Evolutionary conservation across 2,329 filamentous ascomycete genomes (phyloP).

Genomic region (Diplodia seriata): DNA sequence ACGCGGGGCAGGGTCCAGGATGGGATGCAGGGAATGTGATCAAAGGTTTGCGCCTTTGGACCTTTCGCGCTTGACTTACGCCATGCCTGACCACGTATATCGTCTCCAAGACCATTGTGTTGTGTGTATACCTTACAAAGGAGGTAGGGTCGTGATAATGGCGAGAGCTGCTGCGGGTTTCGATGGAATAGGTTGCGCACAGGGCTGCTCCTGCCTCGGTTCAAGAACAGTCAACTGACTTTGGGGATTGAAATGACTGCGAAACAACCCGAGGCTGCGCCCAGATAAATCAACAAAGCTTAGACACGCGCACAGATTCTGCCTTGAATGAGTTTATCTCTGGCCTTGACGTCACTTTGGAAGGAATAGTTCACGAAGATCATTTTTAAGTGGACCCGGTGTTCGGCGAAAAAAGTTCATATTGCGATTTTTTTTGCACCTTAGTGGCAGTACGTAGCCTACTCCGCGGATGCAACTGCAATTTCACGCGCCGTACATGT

Average conservation of each 20-base stretch:
- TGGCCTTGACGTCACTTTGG: slow-evolving; percentile 21
- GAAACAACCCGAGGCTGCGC: background rate
- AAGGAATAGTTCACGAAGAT: slow-evolving; percentile 12
- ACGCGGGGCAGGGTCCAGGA: slow-evolving; percentile 15
- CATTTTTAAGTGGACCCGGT: slow-evolving; percentile 21
- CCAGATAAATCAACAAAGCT: background rate
- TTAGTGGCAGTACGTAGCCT: slow-evolving; percentile 1
- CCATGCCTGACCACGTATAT: slow-evolving; percentile 60
- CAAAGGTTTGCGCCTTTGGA: background rate
- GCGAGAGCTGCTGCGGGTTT: slow-evolving; percentile 18
- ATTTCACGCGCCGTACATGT: slow-evolving; percentile 12
- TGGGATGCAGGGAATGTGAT: slow-evolving; percentile 20
- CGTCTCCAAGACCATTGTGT: slow-evolving; percentile 51
- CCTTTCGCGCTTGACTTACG: slow-evolving; percentile 48
- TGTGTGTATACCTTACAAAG: background rate
- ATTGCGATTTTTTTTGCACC: slow-evolving; percentile 25
- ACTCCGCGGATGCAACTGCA: background rate
- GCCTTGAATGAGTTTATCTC: slow-evolving; percentile 14
- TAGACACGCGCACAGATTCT: slow-evolving; percentile 3
- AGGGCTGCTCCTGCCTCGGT: slow-evolving; percentile 26
- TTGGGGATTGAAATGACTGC: background rate
- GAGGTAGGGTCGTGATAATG: slow-evolving; percentile 14
- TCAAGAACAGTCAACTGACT: slow-evolving; percentile 18
- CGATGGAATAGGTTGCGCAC: slow-evolving; percentile 15
- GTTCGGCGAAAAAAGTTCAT: slow-evolving; percentile 16